Conservation (phyloP, 805 yeast genomes). For the Schizosaccharomyces octosporus region DNA sequence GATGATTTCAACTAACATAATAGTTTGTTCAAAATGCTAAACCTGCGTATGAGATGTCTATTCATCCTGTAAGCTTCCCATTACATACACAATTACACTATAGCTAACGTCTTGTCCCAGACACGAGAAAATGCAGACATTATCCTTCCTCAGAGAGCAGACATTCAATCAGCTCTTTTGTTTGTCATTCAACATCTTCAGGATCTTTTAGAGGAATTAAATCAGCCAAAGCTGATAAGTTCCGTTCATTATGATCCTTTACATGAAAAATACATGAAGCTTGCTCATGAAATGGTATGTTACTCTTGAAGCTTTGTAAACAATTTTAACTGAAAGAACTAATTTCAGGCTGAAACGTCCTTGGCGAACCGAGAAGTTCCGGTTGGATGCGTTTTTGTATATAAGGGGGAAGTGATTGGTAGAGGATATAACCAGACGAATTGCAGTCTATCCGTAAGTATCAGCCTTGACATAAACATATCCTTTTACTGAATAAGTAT, state of each 20-base stretch:
- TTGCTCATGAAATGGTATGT: not conserved
- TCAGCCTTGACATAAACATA: not conserved
- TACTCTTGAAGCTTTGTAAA: not conserved
- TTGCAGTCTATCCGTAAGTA: constrained; percentile 31
- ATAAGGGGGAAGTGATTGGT: constrained; percentile 31
- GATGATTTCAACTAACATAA: not conserved
- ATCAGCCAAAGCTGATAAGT: not conserved
- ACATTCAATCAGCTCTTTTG: not conserved
- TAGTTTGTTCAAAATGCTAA: not conserved
- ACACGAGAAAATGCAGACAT: not conserved
- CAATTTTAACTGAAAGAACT: not conserved
- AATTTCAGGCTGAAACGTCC: constrained; percentile 30
- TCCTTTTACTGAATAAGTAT: not conserved
- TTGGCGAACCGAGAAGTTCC: constrained; percentile 53
- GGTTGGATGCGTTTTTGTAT: constrained; percentile 54
- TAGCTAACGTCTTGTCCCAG: not conserved
- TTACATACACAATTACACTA: not conserved
- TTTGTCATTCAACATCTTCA: not conserved
- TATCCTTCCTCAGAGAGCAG: not conserved
- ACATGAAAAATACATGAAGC: not conserved
- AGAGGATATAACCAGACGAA: constrained; percentile 74
- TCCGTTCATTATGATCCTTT: not conserved
- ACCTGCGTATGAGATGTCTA: not conserved
- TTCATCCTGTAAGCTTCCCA: not conserved
- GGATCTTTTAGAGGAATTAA: not conserved